Evolutionary conservation across 2,329 filamentous ascomycete species (phyloP), one percentile per base, ranked within the genome.

Genomic region (Trichoderma sp.): DNA sequence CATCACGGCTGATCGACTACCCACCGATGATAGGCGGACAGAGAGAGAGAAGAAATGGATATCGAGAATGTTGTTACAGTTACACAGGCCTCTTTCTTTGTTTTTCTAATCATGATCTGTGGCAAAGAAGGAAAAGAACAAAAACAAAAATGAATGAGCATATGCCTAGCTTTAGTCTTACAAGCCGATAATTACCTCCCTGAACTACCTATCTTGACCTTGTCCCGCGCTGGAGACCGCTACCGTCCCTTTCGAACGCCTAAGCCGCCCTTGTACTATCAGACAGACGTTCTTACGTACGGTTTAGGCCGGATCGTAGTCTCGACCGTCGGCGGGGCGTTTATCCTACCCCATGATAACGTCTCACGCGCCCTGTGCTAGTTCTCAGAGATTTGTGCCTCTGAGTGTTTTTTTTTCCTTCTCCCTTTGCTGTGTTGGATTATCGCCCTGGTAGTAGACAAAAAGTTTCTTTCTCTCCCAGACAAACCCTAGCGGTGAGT

Each of bases 111-210:
- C 34, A 65, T 46, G 54, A 67, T 69, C 51, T 69, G 68, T 70
- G 63, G 69, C 59, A 72, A 71, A 46, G 30, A 32, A 52, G 21
- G 70, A 69, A 43, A 56, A 66, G 58, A 66, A 37, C 49, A 39
- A 59, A 49, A 43, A 43, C 37, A 43, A n/a, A 43, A 43, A n/a
- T 43, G 39, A 43, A 59, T 30, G 63, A 66, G 54, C 63, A 60
- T 37, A 39, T 43, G 34, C 21, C 49, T 66, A 55, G 66, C 54
- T 39, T 56, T 65, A 58, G 66, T 69, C 55, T 46, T 51, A 37
- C 69, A 54, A 59, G 26, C 61, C 66, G 46, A 66, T 66, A 68
- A 66, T 65, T 59, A 66, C 13, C 60, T 30, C 52, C 46, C 46
- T 43, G 11, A 56, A 43, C 18, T 14, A 24, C 30, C 65, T 43